phyloP scores from a whole-genome alignment of 139 green algal species.

The Picochlorum sp. region DNA sequence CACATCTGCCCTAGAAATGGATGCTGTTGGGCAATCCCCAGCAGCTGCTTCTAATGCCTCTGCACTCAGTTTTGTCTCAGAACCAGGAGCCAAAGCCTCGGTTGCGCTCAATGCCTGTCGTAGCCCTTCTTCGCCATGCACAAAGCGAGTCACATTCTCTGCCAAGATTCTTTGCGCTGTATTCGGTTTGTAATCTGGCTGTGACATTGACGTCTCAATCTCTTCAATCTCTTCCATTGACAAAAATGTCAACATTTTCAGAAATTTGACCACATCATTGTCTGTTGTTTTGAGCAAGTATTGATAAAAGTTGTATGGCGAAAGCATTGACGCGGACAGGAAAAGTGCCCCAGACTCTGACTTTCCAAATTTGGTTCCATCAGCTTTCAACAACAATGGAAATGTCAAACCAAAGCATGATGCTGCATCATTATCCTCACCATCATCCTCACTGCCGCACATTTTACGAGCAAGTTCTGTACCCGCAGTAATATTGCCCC shows the following conservation, averaged over 20 bases:
- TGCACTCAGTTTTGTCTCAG: constrained; percentile 69
- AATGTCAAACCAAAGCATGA: constrained; percentile 81
- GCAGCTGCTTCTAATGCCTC: constrained; percentile 68
- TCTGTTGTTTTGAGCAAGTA: constrained; percentile 64
- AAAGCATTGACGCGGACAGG: constrained; percentile 77
- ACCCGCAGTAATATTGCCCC: constrained; percentile 94
- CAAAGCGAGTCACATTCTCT: constrained; percentile 91
- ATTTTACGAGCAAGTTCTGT: constrained; percentile 79
- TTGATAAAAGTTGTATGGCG: constrained; percentile 98
- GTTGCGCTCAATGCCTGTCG: constrained; percentile 79
- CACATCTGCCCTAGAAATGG: constrained; percentile 42
- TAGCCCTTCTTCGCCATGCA: constrained; percentile 88
- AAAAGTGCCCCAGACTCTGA: constrained; percentile 86
- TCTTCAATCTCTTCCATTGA: constrained; percentile 67
- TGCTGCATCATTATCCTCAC: constrained; percentile 4
- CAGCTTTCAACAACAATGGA: constrained; percentile 75
- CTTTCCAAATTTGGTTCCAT: constrained; percentile 97
- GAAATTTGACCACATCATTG: constrained; percentile 47
- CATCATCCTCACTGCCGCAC: constrained; percentile 22
- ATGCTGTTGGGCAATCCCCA: constrained; percentile 54
- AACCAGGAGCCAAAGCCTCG: constrained; percentile 68
- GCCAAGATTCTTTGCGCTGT: constrained; percentile 80
- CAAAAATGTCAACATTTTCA: constrained; percentile 94
- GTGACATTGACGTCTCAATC: constrained; percentile 50
- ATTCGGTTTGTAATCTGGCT: constrained; percentile 70